Evolutionary conservation across 202 grass and related monocot species (phyloP), one percentile per base, ranked within the genome.

Genomic region (Hordeum pubiflorum): DNA sequence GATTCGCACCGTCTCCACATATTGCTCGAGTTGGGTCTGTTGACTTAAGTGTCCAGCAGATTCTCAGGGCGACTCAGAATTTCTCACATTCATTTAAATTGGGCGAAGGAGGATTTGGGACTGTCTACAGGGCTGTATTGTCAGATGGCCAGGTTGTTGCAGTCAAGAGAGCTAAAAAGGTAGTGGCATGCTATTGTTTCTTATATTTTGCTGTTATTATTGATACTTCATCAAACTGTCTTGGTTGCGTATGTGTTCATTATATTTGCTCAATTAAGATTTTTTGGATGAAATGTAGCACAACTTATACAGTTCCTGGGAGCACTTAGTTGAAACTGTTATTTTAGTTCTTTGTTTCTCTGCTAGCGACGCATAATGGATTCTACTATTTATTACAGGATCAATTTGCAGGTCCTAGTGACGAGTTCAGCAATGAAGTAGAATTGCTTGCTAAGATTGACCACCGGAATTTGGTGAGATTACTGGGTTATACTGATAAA

Each of bases 81-180:
- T 98, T 98, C 71, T 91, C 95, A 86, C 54, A 80, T 72, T 86
- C 80, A 60, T 62, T 91, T 71, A 95, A 91, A 34, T 89, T 98
- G 79, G 95, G 92, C 2, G 92, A 95, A 93, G 95, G 92, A 82
- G 95, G 90, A 72, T 94, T 93, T 84, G 92, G 90, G 48, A 89
- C 86, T 52, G 95, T 98, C 7, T 98, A 98, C 84, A 92, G 79
- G 69, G 90, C 88, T 72, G 64, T 89, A 60, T 86, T 98, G 78
- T 72, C 92, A 22, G 88, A 89, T 88, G 86, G 90, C 71, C 86
- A 79, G 18, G 61, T 88, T 80, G 82, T 93, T 79, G 92, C 92
- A 50, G 74, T 95, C 82, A 91, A 94, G 86, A 88, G 92, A 84
- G 95, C 95, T 74, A 98, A 98, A 81, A 94, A 98, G 95, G 95